Conservation (phyloP, 768 basidiomycete species). For the Rubroboletus pulcherrimus region DNA sequence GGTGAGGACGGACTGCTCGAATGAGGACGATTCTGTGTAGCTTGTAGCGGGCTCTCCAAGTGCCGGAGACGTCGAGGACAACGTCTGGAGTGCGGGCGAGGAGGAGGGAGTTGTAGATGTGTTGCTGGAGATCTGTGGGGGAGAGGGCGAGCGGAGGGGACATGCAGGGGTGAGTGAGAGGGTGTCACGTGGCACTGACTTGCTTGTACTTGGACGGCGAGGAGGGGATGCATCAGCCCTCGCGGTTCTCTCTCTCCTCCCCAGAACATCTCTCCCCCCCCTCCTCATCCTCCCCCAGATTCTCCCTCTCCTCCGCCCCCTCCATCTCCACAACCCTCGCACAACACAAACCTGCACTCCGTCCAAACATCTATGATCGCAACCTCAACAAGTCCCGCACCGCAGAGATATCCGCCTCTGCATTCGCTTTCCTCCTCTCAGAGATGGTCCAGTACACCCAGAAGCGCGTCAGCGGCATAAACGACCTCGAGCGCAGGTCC, state of each 20-base stretch:
- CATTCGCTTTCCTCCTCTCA: conserved; percentile 88
- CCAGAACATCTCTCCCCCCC: conserved; percentile 52
- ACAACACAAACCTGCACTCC: conserved; percentile 38
- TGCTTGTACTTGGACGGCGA: conserved; percentile 23
- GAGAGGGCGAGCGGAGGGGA: conserved; percentile 40
- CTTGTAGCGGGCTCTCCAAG: conserved; percentile 71
- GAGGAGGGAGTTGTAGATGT: conserved; percentile 74
- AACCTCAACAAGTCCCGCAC: conserved; percentile 83
- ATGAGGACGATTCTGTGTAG: conserved; percentile 85
- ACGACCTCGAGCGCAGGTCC: conserved; percentile 90
- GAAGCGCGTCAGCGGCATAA: conserved; percentile 89
- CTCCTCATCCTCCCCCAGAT: conserved; percentile 53
- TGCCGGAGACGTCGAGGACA: conserved; percentile 60
- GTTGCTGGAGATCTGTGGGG: conserved; percentile 60
- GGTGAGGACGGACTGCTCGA: conserved; percentile 60
- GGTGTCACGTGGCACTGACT: neutral
- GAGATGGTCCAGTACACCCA: conserved; percentile 96
- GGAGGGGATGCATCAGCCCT: conserved; percentile 52
- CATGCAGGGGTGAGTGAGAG: conserved; percentile 20
- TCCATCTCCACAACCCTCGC: conserved; percentile 37
- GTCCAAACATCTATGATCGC: conserved; percentile 86
- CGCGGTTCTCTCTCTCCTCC: conserved; percentile 60
- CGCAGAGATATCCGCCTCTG: conserved; percentile 77
- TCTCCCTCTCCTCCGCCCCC: conserved; percentile 59
- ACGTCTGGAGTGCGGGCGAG: conserved; percentile 75